Base-by-base conservation (phyloP, 331 rosid species). In the Rhamnella rubrinervis region DNA sequence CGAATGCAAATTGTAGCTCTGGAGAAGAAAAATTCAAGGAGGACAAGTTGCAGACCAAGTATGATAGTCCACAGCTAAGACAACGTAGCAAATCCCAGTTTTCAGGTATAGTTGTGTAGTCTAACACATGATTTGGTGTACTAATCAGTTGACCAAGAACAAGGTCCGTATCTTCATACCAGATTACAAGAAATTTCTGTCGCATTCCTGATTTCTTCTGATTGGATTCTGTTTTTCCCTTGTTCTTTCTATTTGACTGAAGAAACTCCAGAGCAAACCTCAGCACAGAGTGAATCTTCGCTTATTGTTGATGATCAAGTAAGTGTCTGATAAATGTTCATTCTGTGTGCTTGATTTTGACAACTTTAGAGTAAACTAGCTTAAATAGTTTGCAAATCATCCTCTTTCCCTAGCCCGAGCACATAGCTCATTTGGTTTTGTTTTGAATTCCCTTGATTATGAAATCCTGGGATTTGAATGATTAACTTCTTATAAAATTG, bases 261-360 rank as follows among this genome's bases (percentile, higher is more conserved):
- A 78, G 83, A 44, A 65, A 75, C 63, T 71, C 77, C 77, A 44
- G 85, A 78, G 78, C 35, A 64, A 72, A 69, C 72, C 51, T 41
- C 73, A 35, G 14, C 71, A 47, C 71, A 75, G 67, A 77, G 66
- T 67, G 87, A 70, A 21, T 66, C 57, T 21, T 39, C 75, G 75
- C 72, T 66, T 71, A 61, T 76, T 28, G 82, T 67, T 75, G 73
- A 71, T 72, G 89, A 75, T 59, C 79, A 87, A 61, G 89, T 88
- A 70, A 76, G 86, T 74, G 39, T 63, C 62, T 63, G 21, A 18
- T 68, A 26, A 38, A 67, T 72, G 31, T 70, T 47, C 46, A 39
- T 69, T 14, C 61, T 18, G 8, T 52, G 11, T 49, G 64, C 7
- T 50, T 51, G 13, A 18, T 26, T 47, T 65, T 65, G 21, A 19